Percentiles rank a stretch among this genome's conserved stretches.
These are phyloP conservation scores for Monosporozyma servazzii DNA, from an alignment of 805 yeast genomes.

Conservation along the genomic window DNA sequence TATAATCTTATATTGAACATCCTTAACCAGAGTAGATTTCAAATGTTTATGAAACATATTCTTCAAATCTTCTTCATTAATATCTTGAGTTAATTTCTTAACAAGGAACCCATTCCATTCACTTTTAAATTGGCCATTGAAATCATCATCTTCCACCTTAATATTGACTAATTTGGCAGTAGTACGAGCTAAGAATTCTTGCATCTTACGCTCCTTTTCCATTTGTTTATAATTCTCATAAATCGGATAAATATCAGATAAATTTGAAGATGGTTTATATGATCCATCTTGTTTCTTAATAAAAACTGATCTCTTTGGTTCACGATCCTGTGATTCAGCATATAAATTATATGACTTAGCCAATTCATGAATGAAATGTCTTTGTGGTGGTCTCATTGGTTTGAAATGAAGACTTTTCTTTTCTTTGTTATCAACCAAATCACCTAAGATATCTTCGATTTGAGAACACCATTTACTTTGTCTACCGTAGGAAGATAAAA, in stretches of 20 bases:
- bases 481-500: constrained; percentile 38
- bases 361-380: constrained; percentile 62
- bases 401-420: constrained; percentile 49
- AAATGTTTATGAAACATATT: constrained; percentile 25
- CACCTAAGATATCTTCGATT: constrained; percentile 45
- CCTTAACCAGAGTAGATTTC: constrained; percentile 22
- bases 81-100: constrained; percentile 44
- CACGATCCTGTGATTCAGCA: constrained; percentile 71
- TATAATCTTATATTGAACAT: constrained; percentile 15
- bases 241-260: constrained; percentile 33
- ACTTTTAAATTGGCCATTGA: not conserved
- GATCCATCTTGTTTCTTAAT: constrained; percentile 34
- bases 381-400: constrained; percentile 62
- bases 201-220: constrained; percentile 27
- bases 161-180: constrained; percentile 19
- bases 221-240: constrained; percentile 34
- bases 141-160: constrained; percentile 13
- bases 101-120: constrained; percentile 46
- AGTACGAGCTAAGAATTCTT: constrained; percentile 22
- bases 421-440: constrained; percentile 37
- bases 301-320: constrained; percentile 67
- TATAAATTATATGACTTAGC: constrained; percentile 50
- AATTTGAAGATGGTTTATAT: constrained; percentile 18
- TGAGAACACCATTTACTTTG: constrained; percentile 63
- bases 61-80: constrained; percentile 38